phyloP scores from a whole-genome alignment of 306 rosid species.

The Rosa lucieae region DNA sequence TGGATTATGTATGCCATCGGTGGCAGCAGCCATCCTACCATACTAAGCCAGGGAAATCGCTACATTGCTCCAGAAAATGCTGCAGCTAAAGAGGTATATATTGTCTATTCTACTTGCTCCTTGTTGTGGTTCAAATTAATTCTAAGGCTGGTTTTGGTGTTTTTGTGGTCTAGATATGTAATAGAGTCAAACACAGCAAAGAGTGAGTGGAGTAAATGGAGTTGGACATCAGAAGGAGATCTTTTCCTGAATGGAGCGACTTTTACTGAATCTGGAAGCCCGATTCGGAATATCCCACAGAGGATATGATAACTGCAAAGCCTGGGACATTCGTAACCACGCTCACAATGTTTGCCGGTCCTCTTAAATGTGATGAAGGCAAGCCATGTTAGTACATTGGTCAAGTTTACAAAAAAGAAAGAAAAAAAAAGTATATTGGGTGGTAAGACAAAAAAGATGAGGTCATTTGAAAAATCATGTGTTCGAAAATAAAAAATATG shows the following conservation, averaged over 20 bases:
- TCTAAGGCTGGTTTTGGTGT: background rate
- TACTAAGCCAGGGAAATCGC: conserved; percentile 59
- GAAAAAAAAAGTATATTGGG: no score
- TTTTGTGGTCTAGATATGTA: conserved; percentile 42
- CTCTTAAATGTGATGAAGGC: conserved; percentile 33
- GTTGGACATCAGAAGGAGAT: conserved; percentile 58
- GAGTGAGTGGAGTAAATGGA: conserved; percentile 49
- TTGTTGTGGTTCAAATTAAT: background rate
- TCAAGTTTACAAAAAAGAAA: no score
- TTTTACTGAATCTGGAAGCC: conserved; percentile 40
- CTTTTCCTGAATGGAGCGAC: conserved; percentile 51
- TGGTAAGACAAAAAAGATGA: no score
- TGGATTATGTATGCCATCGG: conserved; percentile 55
- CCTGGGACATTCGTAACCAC: conserved; percentile 35
- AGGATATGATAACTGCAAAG: conserved; percentile 25
- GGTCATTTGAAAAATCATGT: no score
- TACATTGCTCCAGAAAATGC: conserved; percentile 27
- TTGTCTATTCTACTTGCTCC: background rate
- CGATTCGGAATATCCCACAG: background rate
- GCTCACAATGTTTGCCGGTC: conserved; percentile 52
- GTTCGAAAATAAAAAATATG: no score
- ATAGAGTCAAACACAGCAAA: conserved; percentile 46
- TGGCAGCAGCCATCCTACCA: conserved; percentile 54
- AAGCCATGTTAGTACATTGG: conserved; percentile 38
- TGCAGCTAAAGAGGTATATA: conserved; percentile 39